Base-by-base conservation (phyloP, 2,329 filamentous ascomycete species). In the Plectosphaerella plurivora region DNA sequence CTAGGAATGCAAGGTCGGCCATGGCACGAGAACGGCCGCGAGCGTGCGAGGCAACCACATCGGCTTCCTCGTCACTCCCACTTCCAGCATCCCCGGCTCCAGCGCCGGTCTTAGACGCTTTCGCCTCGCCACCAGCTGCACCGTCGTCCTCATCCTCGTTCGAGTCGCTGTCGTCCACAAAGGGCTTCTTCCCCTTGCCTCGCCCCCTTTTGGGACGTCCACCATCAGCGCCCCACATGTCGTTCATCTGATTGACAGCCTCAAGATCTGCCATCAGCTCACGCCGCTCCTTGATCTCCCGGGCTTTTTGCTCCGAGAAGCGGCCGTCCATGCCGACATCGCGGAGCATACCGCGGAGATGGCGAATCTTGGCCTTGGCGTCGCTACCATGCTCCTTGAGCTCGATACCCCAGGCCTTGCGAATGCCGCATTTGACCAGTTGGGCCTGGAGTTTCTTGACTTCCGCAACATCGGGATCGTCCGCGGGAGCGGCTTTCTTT, bases 371-470 rank as follows among this genome's bases (percentile, higher is more conserved):
- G 48, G 83, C 89, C 55, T 84, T 87, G 4, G 79, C 66, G 22
- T 92, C 88, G 51, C 86, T 81, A 1, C 79, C 80, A 61, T 82
- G 91, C 51, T 84, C 76, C 66, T 89, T 89, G 25, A 99, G 78
- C 69, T 97, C 91, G 57, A 87, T 84, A 48, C 81, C 82, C 93
- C 94, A 99, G 55, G 97, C 82, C 66, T 97, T 97, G 50, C 91
- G 87, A 51, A 97, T 83, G 28, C 93, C 93, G 63, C 93, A 99
- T 69, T 97, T 96, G 45, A 87, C 73, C 7, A 99, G 80, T 69
- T 93, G 91, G 9, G 84, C 82, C 71, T 97, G 93, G 4, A 97
- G 76, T 47, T 86, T 88, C 69, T 96, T 97, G 65, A 97, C 88
- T 66, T 96, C 89, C 4, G 82, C 84, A 54, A 90, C 83, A 55